phyloP scores from a whole-genome alignment of 495 filamentous ascomycete genomes.

The Friedmanniomyces endolithicus region DNA sequence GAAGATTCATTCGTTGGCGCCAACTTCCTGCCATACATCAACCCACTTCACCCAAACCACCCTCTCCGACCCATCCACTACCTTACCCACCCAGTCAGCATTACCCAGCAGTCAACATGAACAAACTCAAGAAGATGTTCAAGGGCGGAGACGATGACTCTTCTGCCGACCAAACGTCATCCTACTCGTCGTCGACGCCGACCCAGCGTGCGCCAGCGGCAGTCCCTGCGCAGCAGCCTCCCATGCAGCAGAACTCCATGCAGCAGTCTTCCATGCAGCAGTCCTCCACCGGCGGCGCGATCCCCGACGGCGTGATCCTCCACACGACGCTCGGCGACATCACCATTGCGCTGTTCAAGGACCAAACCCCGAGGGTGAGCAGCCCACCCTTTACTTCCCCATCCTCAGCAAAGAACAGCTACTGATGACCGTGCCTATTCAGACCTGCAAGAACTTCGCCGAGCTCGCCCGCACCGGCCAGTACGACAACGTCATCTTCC shows the following conservation, averaged over 20 bases:
- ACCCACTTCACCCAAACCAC: not conserved
- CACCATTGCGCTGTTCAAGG: conserved; percentile 15
- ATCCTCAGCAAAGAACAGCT: not conserved
- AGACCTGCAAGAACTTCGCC: conserved; percentile 20
- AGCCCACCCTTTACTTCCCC: not conserved
- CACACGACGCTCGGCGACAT: conserved; percentile 9
- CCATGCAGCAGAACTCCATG: too few relatives aligned
- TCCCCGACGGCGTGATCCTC: conserved; percentile 4
- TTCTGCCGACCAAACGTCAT: not conserved
- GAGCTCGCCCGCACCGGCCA: conserved; percentile 12
- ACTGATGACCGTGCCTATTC: not conserved
- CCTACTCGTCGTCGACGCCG: not conserved
- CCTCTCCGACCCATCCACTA: not conserved
- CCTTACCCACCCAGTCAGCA: too few relatives aligned
- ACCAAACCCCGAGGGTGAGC: conserved; percentile 13
- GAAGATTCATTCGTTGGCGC: not conserved
- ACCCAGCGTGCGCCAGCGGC: not conserved
- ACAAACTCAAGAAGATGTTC: conserved; percentile 14
- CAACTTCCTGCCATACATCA: not conserved
- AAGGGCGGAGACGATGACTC: not conserved
- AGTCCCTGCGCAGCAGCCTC: not conserved
- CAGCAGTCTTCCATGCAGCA: not conserved
- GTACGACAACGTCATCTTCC: conserved; percentile 21
- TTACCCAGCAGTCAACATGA: not conserved
- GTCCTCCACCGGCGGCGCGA: not conserved